A percentile compares a stretch with the other conserved stretches of the same genome.
phyloP scores from a whole-genome alignment of 1,139 yeast species.

The Candida neerlandica region DNA sequence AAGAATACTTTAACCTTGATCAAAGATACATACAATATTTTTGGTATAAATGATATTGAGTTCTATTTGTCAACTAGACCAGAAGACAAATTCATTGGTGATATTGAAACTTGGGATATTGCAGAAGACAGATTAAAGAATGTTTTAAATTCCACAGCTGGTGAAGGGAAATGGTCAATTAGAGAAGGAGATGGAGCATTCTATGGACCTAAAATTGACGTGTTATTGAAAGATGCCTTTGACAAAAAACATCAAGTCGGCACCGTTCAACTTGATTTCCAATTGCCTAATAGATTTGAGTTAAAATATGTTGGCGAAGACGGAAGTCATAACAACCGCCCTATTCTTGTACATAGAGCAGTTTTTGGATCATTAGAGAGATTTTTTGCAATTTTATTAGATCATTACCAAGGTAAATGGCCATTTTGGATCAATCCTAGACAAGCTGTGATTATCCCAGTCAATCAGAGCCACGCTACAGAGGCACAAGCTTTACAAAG shows the following conservation, averaged over 20 bases:
- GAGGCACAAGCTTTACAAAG: conserved; percentile 56
- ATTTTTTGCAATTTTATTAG: conserved; percentile 86
- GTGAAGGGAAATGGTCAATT: conserved; percentile 62
- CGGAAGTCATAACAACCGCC: conserved; percentile 56
- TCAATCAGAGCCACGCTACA: conserved; percentile 57
- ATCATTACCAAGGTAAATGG: conserved; percentile 94
- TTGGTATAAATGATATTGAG: conserved; percentile 69
- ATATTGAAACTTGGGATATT: conserved; percentile 74
- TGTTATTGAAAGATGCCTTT: conserved; percentile 79
- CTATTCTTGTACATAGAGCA: conserved; percentile 94
- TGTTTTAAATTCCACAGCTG: conserved; percentile 63
- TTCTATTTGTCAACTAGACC: conserved; percentile 89
- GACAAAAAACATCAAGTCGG: conserved; percentile 93
- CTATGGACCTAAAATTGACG: conserved; percentile 95
- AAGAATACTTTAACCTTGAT: conserved; percentile 72
- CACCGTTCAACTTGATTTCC: conserved; percentile 94
- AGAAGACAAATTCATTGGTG: conserved; percentile 79
- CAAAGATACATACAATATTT: conserved; percentile 75
- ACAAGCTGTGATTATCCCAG: conserved; percentile 86
- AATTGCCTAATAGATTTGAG: conserved; percentile 83
- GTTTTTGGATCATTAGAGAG: conserved; percentile 94
- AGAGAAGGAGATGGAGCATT: conserved; percentile 97
- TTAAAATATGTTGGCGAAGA: conserved; percentile 61
- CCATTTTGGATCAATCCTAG: conserved; percentile 98
- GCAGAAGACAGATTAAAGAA: conserved; percentile 76